phyloP scores from a whole-genome alignment of 2,329 filamentous ascomycete species.

The Acrocalymma vagum region DNA sequence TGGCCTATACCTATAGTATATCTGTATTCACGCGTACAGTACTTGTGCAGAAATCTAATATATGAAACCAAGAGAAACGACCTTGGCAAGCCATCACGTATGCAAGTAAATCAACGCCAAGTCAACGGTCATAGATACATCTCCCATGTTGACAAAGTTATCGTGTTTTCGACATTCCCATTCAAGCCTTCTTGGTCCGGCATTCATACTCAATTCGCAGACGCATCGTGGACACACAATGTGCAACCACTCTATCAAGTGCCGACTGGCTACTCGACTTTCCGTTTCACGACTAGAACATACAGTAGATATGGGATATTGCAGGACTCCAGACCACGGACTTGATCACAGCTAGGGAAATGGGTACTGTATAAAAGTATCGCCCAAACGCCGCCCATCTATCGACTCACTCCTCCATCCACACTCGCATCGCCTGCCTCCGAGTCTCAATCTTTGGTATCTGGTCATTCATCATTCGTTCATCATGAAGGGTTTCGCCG shows the following conservation, averaged over 20 bases:
- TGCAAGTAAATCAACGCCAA: conserved; percentile 1
- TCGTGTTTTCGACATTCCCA: conserved; percentile 15
- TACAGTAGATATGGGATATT: neutral
- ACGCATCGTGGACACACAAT: conserved; percentile 9
- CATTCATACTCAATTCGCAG: conserved; percentile 1
- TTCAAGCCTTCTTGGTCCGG: conserved; percentile 19
- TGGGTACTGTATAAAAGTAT: conserved; percentile 1
- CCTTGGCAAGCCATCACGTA: too few species aligned
- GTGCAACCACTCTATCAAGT: conserved; percentile 7
- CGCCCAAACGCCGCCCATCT: conserved; percentile 1
- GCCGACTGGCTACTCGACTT: conserved; percentile 5
- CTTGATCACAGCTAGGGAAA: neutral
- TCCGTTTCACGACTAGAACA: conserved; percentile 17
- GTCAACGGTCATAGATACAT: conserved; percentile 1
- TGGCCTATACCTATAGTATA: too few species aligned
- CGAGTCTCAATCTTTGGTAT: conserved; percentile 1
- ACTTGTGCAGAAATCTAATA: conserved; percentile 5
- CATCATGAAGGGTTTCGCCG: conserved; percentile 25
- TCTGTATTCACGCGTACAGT: too few species aligned
- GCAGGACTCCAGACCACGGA: neutral
- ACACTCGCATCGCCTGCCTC: conserved; percentile 6
- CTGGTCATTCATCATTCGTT: conserved; percentile 3
- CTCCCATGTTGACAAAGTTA: neutral
- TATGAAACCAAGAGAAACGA: conserved; percentile 8
- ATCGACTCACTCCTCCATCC: neutral